Evolutionary conservation across 768 basidiomycete species (phyloP).

Genomic region (Butyriboletus loyo): DNA sequence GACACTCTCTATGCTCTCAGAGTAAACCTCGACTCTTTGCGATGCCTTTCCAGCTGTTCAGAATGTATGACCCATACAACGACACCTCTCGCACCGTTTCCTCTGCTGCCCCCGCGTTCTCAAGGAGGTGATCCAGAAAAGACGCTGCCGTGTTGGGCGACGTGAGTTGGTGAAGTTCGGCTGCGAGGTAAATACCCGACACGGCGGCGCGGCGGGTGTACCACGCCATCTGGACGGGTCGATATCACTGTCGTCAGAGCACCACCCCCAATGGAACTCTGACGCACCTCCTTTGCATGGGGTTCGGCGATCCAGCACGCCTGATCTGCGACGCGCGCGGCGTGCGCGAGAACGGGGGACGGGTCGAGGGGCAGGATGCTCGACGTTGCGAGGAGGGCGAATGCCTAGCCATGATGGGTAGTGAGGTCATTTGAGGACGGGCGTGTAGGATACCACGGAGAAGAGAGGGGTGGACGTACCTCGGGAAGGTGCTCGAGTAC

Average conservation of each 20-base stretch:
- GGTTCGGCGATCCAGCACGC: slow-evolving; percentile 63
- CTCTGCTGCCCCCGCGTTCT: slow-evolving; percentile 44
- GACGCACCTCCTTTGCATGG: slow-evolving; percentile 52
- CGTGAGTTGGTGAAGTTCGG: slow-evolving; percentile 80
- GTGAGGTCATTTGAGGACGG: no score
- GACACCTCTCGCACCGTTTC: slow-evolving; percentile 49
- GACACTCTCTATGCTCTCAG: slow-evolving; percentile 9
- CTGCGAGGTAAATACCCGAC: slow-evolving; percentile 67
- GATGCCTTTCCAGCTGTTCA: slow-evolving; percentile 71
- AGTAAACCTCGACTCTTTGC: slow-evolving; percentile 62
- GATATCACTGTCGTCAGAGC: no score
- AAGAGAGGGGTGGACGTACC: slow-evolving; percentile 37
- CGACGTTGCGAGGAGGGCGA: slow-evolving; percentile 60
- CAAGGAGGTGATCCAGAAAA: slow-evolving; percentile 67
- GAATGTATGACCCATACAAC: slow-evolving; percentile 57
- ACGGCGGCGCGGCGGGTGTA: slow-evolving; percentile 65
- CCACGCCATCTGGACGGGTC: slow-evolving; percentile 56
- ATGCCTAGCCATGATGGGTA: slow-evolving; percentile 49
- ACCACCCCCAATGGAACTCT: neutral
- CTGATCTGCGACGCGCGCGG: slow-evolving; percentile 59
- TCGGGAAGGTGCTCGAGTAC: slow-evolving; percentile 65
- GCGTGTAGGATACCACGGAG: neutral
- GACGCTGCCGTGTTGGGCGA: slow-evolving; percentile 64
- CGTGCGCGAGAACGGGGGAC: slow-evolving; percentile 58
- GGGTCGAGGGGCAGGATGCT: slow-evolving; percentile 54